phyloP scores from a whole-genome alignment of 2,329 filamentous ascomycete species.

The Zopfia rhizophila region DNA sequence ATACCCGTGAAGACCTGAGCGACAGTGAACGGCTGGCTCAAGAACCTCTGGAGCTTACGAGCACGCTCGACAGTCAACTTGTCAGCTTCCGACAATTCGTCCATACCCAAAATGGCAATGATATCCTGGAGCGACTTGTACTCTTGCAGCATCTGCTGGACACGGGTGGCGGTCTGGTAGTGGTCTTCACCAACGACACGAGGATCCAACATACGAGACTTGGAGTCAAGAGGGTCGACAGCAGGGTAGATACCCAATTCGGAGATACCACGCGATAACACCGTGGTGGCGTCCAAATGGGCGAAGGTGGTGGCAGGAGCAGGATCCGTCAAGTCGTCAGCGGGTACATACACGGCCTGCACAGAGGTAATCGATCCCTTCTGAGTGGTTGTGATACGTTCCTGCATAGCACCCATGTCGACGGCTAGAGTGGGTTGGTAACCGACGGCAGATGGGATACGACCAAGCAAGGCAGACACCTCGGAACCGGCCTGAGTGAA shows the following conservation, averaged over 20 bases:
- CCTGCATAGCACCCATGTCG: constrained; percentile 99
- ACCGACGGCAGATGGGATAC: constrained; percentile 99
- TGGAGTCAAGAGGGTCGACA: constrained; percentile 99
- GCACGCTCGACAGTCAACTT: constrained; percentile 99
- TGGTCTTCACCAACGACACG: constrained; percentile 98
- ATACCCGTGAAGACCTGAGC: constrained; percentile 89
- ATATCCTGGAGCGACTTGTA: constrained; percentile 99
- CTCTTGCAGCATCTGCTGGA: constrained; percentile 99
- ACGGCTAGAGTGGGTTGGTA: constrained; percentile 99
- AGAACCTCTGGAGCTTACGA: constrained; percentile 99
- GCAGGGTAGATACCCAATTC: constrained; percentile 99
- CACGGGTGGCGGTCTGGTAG: constrained; percentile 92
- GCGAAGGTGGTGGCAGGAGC: constrained; percentile 99
- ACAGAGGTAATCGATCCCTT: constrained; percentile 99
- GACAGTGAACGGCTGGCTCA: constrained; percentile 98
- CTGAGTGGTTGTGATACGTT: constrained; percentile 99
- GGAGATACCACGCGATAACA: constrained; percentile 99
- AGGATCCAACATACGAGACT: constrained; percentile 99
- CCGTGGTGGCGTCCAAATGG: constrained; percentile 99
- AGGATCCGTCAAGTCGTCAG: constrained; percentile 99
- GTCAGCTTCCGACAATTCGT: constrained; percentile 98
- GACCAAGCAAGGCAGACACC: constrained; percentile 98
- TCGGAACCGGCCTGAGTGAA: constrained; percentile 99
- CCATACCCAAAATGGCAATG: constrained; percentile 99
- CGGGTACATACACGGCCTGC: constrained; percentile 99